Evolutionary conservation across 768 basidiomycete genomes (phyloP).

Genomic region (Cubamyces lactineus): DNA sequence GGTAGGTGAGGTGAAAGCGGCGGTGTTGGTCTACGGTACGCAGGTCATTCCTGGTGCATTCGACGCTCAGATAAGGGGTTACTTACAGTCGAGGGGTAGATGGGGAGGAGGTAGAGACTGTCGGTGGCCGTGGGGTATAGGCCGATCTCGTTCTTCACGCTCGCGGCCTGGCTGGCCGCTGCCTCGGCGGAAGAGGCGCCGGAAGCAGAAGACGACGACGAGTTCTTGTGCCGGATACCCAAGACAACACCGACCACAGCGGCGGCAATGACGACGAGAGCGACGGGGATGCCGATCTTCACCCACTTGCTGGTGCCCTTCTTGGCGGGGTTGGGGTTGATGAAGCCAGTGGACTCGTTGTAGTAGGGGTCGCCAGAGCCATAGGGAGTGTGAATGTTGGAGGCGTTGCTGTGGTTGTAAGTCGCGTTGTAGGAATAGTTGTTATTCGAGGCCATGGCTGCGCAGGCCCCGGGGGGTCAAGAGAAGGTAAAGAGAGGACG

Average conservation of each 20-base stretch:
- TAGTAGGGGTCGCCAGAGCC: constrained; percentile 72
- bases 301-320: constrained; percentile 70
- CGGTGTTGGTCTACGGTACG: constrained; percentile 65
- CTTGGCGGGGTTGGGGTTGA: constrained; percentile 53
- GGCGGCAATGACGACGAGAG: constrained; percentile 62
- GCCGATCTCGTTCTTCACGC: constrained; percentile 62
- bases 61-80: not conserved
- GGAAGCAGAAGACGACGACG: constrained; percentile 36
- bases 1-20: constrained; percentile 70
- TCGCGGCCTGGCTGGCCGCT: constrained; percentile 58
- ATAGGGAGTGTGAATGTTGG: constrained; percentile 43
- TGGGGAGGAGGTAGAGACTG: constrained; percentile 75
- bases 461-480: constrained; percentile 19
- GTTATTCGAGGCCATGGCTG: constrained; percentile 45
- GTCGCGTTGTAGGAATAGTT: constrained; percentile 35
- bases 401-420: constrained; percentile 26
- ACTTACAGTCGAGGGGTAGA: constrained; percentile 89
- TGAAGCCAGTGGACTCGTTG: constrained; percentile 69
- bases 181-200: constrained; percentile 39
- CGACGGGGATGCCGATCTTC: constrained; percentile 72
- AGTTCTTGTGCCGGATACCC: constrained; percentile 60
- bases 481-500: constrained; percentile 29
- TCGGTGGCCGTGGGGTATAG: constrained; percentile 80
- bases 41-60: not conserved
- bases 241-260: constrained; percentile 82